Base-by-base conservation (phyloP, 768 basidiomycete genomes). In the Phaeotremella skinneri region DNA sequence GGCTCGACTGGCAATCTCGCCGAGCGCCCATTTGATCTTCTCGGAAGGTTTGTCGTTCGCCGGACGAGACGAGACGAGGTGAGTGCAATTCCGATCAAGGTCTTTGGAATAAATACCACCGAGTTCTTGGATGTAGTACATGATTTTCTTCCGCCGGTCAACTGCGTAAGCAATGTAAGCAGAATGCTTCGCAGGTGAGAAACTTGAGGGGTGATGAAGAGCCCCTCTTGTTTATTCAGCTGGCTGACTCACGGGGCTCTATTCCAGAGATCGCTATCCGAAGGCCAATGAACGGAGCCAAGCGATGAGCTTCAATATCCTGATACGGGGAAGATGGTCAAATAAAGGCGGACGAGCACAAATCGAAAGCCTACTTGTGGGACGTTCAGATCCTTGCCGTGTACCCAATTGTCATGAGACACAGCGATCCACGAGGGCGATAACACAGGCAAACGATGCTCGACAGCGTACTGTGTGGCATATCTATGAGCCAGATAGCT, bases 1-100 rank as follows among this genome's bases (percentile, higher is more conserved):
- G 49, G 70, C 69, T 11, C 63, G 29, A 14, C 57, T 50, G 11
- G 52, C 54, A 20, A 68, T 58, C 48, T 69, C 64, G 9, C 61
- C 57, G 14, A 73, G 30, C 16, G 71, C 69, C 67, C 68, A 71
- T 61, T 79, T 81, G 81, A 91, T 86, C 79, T 91, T 91, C 49
- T 70, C 66, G 1, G 74, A 74, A 23, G 61, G 53, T 37, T 52
- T 88, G 78, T 82, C 62, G 17, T 59, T 69, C 55, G 73, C 86
- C 81, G 47, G 81, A 81, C 60, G 85, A 81, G 42, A 85, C 83
- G 2, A 84, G 6, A 97, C 79, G 1, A 97, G 80, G 76, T 97
- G 93, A 0, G 92, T 96, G 31, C 90, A 87, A 52, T 80, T 84
- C 1, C 88, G 83, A 68, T 90, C 87, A 21, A 96, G 81, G 56